A percentile compares a stretch with the other conserved stretches of the same genome.
These are phyloP conservation scores for Dryadomyces quercivorus DNA, from an alignment of 2,329 filamentous ascomycete species.

Conservation along the genomic window DNA sequence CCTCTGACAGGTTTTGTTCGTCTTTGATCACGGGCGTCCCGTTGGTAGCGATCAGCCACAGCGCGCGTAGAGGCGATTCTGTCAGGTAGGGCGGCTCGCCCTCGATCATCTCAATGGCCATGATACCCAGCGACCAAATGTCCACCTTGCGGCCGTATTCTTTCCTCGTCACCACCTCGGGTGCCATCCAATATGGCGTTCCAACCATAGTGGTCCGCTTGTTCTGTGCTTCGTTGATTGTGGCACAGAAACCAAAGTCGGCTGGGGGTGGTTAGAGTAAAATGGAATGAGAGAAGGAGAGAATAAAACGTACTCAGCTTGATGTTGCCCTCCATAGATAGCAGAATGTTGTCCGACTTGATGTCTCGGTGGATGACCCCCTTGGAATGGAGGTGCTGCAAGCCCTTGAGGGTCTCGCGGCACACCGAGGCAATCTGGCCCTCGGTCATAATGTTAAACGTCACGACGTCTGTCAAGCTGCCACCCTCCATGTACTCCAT, in stretches of 20 bases:
- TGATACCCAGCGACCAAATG: conserved; percentile 97
- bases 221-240: conserved; percentile 93
- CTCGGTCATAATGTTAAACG: conserved; percentile 98
- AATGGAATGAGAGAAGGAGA: not conserved
- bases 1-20: conserved; percentile 64
- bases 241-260: conserved; percentile 97
- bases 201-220: conserved; percentile 99
- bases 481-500: conserved; percentile 99
- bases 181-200: conserved; percentile 99
- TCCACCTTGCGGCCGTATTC: conserved; percentile 98
- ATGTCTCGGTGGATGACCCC: conserved; percentile 98
- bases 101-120: conserved; percentile 99
- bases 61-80: conserved; percentile 80
- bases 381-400: conserved; percentile 94
- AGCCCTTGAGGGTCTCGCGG: conserved; percentile 77
- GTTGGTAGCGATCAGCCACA: conserved; percentile 95
- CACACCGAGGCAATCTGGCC: conserved; percentile 95
- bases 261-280: conserved; percentile 34
- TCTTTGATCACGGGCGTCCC: conserved; percentile 94
- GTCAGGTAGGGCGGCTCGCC: conserved; percentile 95
- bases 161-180: conserved; percentile 92
- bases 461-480: conserved; percentile 94
- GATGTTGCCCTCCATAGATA: conserved; percentile 90
- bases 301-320: conserved; percentile 62
- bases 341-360: conserved; percentile 94